Percentiles rank a stretch among this genome's conserved stretches.
Evolutionary conservation across 129 eudicot species (phyloP).

Genomic region (Artemisia tridentata): DNA sequence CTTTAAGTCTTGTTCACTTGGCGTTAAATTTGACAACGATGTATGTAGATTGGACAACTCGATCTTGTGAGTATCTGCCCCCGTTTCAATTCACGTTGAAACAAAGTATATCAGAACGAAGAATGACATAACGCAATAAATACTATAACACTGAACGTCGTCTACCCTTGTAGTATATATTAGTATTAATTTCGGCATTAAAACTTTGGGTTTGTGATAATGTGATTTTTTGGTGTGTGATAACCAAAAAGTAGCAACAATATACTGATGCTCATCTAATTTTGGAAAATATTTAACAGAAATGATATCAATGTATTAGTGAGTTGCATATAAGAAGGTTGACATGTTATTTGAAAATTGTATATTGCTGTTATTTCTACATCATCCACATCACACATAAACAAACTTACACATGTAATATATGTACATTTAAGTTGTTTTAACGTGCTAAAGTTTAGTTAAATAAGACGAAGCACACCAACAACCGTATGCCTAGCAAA

Average conservation of each 20-base stretch:
- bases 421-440: no score
- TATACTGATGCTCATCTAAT: conserved; percentile 33
- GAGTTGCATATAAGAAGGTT: conserved; percentile 17
- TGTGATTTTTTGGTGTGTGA: conserved; percentile 15
- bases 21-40: not conserved
- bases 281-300: conserved; percentile 27
- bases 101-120: not conserved
- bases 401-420: no score
- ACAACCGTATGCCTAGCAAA: not conserved
- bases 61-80: not conserved
- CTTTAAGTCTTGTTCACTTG: not conserved
- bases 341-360: conserved; percentile 23
- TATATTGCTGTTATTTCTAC: conserved; percentile 4
- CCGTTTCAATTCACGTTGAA: not conserved
- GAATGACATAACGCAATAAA: not conserved
- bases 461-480: not conserved
- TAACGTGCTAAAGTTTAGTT: not conserved
- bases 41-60: not conserved
- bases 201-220: conserved; percentile 5
- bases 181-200: not conserved
- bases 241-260: conserved; percentile 24
- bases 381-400: conserved; percentile 1
- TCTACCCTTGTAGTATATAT: no score
- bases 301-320: conserved; percentile 29
- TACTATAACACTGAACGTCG: not conserved